Evolutionary conservation across 1,284 basidiomycete species (phyloP).

Genomic region (Baeospora myosura): DNA sequence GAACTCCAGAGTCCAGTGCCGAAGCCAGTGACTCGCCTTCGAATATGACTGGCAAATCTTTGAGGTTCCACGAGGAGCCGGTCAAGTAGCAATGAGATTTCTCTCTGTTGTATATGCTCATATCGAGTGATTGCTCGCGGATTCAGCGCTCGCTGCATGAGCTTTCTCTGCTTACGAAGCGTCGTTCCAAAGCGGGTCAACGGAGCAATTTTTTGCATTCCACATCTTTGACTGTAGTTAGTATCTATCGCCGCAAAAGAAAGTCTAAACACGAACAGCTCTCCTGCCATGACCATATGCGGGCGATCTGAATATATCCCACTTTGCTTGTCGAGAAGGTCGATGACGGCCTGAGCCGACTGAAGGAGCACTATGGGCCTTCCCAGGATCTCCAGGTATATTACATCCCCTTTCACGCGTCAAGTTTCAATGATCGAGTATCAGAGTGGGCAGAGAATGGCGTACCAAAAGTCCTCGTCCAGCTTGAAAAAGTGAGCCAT

Average conservation of each 20-base stretch:
- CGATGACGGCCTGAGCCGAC: conserved; percentile 42
- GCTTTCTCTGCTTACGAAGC: conserved; percentile 53
- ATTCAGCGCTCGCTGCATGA: conserved; percentile 55
- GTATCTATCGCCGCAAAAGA: too few relatives aligned
- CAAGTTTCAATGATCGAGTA: background rate
- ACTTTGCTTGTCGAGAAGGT: conserved; percentile 45
- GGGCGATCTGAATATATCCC: conserved; percentile 69
- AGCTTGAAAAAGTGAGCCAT: conserved; percentile 35
- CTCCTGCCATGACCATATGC: conserved; percentile 22
- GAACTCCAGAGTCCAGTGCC: background rate
- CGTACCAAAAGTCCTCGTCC: conserved; percentile 34
- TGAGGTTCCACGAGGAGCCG: conserved; percentile 47
- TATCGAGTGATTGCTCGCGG: conserved; percentile 43
- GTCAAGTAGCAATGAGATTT: conserved; percentile 48
- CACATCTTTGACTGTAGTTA: conserved; percentile 15
- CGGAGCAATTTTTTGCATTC: conserved; percentile 41
- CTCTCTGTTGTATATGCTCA: conserved; percentile 39
- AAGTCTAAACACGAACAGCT: conserved; percentile 67
- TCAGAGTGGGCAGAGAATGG: background rate
- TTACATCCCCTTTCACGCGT: conserved; percentile 42
- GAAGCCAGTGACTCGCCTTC: conserved; percentile 28
- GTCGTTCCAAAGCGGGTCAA: conserved; percentile 55
- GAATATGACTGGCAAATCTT: conserved; percentile 46
- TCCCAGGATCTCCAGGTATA: conserved; percentile 50
- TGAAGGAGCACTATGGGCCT: conserved; percentile 57